Conservation (phyloP, 1,284 basidiomycete genomes). For the Apiotrichum akiyoshidainum region DNA sequence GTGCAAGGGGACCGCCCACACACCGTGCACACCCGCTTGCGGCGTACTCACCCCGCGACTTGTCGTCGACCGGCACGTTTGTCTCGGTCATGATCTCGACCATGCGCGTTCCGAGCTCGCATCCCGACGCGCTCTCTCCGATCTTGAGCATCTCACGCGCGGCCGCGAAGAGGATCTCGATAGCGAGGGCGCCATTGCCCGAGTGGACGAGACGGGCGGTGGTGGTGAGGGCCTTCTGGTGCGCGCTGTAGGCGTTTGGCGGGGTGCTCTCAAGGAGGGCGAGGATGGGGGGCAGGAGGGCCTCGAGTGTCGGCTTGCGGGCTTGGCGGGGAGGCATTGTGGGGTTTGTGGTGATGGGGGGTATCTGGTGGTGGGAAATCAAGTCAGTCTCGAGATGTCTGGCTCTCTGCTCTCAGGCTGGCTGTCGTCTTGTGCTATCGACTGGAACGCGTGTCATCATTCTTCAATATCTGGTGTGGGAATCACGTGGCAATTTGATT, state of each 20-base stretch:
- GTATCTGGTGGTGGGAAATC: not conserved
- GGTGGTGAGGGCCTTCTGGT: conserved; percentile 91
- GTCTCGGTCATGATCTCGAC: conserved; percentile 75
- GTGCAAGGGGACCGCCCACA: not conserved
- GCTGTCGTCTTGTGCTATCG: too few relatives aligned
- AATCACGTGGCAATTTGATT: not conserved
- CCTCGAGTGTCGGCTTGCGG: conserved; percentile 35
- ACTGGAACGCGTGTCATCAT: not conserved
- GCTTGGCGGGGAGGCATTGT: conserved; percentile 44
- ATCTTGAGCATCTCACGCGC: conserved; percentile 78
- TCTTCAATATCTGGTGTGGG: too few relatives aligned
- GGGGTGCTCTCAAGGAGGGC: conserved; percentile 33
- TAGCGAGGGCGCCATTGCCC: conserved; percentile 71
- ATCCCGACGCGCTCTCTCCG: conserved; percentile 81
- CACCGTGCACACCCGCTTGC: not conserved
- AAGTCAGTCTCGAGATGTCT: not conserved
- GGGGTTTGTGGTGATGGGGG: not conserved
- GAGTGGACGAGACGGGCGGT: conserved; percentile 78
- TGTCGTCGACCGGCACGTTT: conserved; percentile 64
- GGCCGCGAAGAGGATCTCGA: conserved; percentile 82
- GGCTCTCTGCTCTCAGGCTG: not conserved
- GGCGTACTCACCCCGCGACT: conserved; percentile 59
- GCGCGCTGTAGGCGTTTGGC: conserved; percentile 74
- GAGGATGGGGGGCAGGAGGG: conserved; percentile 49
- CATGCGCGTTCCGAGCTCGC: conserved; percentile 72